Evolutionary conservation across 1,284 basidiomycete species (phyloP), one percentile per base, ranked within the genome.

Genomic region (Sanghuangporus sanghuang): DNA sequence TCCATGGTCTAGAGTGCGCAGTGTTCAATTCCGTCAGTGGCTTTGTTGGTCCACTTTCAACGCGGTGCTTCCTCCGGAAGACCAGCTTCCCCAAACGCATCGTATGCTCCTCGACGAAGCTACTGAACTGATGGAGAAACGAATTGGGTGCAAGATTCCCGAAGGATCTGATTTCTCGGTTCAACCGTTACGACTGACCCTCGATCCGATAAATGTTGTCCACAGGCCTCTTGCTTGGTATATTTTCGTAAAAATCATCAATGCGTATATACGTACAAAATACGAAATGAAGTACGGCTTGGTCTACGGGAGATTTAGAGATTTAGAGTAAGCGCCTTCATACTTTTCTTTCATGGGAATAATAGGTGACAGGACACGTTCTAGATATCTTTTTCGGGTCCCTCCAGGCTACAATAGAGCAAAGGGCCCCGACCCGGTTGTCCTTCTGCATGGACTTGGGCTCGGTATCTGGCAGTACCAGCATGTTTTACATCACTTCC

Each of bases 381-480:
- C 18, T 58, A 92, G 90, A 69, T 95, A 93, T 72, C 78, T 94
- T 38, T 73, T 94, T 36, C 85, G 89, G 59, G 77, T 89, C 46
- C 93, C 93, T 2, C 68, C 74, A 11, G 74, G 77, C 8, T 94
- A 92, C 89, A 78, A 85, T 61, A 74, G 83, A 3, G 67, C 69
- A 18, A 76, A 71, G 54, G 83, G 81, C 44, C 80, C 81, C 46
- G 81, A 85, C 59, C 95, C 95, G 0, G 76, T 96, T 46, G 81
- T 96, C 9, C 93, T 95, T 72, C 73, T 95, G 52, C 94, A 96
- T 70, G 95, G 95, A 1, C 82, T 97, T 0, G 94, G 95, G 11
- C 80, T 95, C 49, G 93, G 93, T 1, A 72, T 93, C 11, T 74
- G 84, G 12, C 87, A 92, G 72, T 92, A 92, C 71, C 75, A 81